Percentiles rank a stretch among this genome's conserved stretches.
These are phyloP conservation scores for Elsinoe australis DNA, from an alignment of 2,329 filamentous ascomycete genomes.

Conservation along the genomic window DNA sequence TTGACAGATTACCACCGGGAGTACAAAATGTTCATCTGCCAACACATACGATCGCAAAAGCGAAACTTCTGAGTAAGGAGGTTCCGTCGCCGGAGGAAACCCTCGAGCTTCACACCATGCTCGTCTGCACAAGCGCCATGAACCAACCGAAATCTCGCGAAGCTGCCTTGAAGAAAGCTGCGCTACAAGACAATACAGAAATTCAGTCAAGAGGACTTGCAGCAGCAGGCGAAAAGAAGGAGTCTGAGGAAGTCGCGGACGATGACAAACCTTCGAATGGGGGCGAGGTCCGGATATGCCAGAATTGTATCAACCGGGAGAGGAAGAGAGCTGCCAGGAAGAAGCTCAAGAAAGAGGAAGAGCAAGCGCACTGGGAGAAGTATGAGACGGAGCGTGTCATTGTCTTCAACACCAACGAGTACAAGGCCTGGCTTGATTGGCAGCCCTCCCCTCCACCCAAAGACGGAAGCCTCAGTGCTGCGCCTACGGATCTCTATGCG, in stretches of 20 bases:
- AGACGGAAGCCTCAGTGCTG: constrained; percentile 22
- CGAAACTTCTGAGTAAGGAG: constrained; percentile 76
- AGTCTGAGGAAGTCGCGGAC: constrained; percentile 46
- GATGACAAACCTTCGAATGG: constrained; percentile 74
- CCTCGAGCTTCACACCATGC: constrained; percentile 67
- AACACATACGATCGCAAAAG: constrained; percentile 85
- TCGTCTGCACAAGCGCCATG: constrained; percentile 92
- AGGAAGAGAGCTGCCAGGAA: constrained; percentile 85
- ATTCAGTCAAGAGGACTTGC: constrained; percentile 37
- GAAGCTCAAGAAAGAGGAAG: constrained; percentile 86
- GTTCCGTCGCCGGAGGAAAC: constrained; percentile 62
- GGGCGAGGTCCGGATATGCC: constrained; percentile 87
- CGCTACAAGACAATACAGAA: constrained; percentile 36
- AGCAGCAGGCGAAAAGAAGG: constrained; percentile 36
- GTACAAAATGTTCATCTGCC: constrained; percentile 79
- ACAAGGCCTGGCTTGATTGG: constrained; percentile 49
- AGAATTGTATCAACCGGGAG: constrained; percentile 85
- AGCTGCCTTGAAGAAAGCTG: constrained; percentile 59
- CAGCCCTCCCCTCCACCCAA: constrained; percentile 37
- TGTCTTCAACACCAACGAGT: constrained; percentile 83
- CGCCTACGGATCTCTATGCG: constrained; percentile 23
- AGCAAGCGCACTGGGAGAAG: constrained; percentile 78
- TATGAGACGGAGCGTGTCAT: constrained; percentile 76
- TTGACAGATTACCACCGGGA: constrained; percentile 66
- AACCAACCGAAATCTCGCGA: constrained; percentile 58